Evolutionary conservation across 805 yeast species (phyloP), one percentile per base, ranked within the genome.

Genomic region (Isabelozyma heimii): DNA sequence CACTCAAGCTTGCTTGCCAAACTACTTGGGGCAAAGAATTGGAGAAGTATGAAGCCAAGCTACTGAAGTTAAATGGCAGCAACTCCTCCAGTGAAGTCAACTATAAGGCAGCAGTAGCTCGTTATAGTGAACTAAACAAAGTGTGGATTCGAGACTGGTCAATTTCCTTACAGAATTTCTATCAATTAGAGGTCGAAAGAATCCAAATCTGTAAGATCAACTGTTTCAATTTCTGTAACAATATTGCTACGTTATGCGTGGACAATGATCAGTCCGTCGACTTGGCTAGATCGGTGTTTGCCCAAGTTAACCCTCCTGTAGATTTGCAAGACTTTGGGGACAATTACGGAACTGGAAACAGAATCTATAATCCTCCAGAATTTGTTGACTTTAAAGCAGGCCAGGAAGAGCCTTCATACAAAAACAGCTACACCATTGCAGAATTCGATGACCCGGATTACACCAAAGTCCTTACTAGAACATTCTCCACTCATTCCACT

Each of bases 181-280:
- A 89, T 65, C 77, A 71, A 46, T 65, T 87, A 43, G 97, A 89
- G 61, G 80, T 82, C 44, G 90, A 87, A 60, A 77, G 91, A 52
- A 79, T 88, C 47, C 85, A 85, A 57, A 78, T 83, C 52, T 60
- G 87, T 48, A 85, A 88, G 58, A 72, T 85, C 14, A 87, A 84
- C 55, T 65, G 90, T 50, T 90, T 96, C 87, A 87, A 83, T 40
- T 89, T 76, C 59, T 83, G 92, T 43, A 89, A 89, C 65, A 75
- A 83, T 38, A 73, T 87, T 8, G 87, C 95, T 7, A 76, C 89
- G 0, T 75, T 84, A 2, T 90, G 96, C 61, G 91, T 89, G 30
- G 80, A 82, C 41, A 87, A 85, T 58, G 97, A 90, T 60, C 85
- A 82, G 52, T 77, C 87, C 8, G 88, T 87, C 48, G 97, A 90